phyloP scores from a whole-genome alignment of 108 stramenopile genomes.

The Skeletonema potamos region DNA sequence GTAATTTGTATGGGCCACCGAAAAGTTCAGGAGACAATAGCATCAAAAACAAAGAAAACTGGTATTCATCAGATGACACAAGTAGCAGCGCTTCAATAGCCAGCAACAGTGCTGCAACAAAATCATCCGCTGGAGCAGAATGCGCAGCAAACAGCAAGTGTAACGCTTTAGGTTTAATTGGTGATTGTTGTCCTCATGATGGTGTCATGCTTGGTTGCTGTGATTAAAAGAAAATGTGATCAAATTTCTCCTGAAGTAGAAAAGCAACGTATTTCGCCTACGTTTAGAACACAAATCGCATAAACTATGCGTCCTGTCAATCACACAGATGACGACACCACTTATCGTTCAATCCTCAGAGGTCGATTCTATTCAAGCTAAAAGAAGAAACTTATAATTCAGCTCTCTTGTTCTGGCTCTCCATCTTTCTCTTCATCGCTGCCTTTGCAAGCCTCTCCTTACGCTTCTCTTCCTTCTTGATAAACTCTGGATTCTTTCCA shows the following conservation, averaged over 20 bases:
- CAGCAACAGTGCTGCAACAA: neutral
- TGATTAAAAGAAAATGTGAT: neutral
- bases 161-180: constrained; percentile 12
- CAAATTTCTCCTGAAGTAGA: neutral
- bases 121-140: neutral
- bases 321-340: neutral
- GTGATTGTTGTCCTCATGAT: constrained; percentile 34
- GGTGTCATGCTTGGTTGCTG: constrained; percentile 42
- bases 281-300: neutral
- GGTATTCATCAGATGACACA: neutral
- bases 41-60: constrained; percentile 9
- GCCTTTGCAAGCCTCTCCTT: constrained; percentile 55
- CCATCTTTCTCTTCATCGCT: constrained; percentile 72
- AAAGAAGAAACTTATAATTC: constrained; percentile 68
- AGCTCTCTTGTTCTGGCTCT: constrained; percentile 88
- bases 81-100: neutral
- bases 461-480: constrained; percentile 65
- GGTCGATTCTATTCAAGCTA: neutral
- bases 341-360: neutral
- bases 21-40: constrained; percentile 14
- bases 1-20: constrained; percentile 32
- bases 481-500: constrained; percentile 86
- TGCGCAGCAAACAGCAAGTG: constrained; percentile 30
- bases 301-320: neutral
- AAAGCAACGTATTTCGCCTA: neutral